Conservation (phyloP, 352 stramenopile genomes). For the Phytophthora crassamura region DNA sequence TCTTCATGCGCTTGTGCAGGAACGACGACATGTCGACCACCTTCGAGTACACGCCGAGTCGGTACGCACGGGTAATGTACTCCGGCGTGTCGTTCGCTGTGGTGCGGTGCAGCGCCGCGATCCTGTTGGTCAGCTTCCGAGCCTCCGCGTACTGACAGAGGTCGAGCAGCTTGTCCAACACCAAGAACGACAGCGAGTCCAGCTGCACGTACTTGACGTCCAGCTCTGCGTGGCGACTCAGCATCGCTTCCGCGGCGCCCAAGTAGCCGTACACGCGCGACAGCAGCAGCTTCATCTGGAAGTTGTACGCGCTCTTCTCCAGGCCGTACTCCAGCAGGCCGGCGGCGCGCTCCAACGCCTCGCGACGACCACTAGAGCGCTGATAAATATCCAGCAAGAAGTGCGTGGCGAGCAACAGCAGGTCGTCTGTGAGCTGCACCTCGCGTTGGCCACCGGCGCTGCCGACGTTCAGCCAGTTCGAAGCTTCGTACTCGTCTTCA, state of each 20-base stretch:
- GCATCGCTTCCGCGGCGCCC: slow-evolving; percentile 68
- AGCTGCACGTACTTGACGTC: slow-evolving; percentile 90
- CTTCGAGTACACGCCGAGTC: slow-evolving; percentile 86
- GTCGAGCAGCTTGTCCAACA: slow-evolving; percentile 81
- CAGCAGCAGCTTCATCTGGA: slow-evolving; percentile 91
- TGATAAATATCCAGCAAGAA: slow-evolving; percentile 79
- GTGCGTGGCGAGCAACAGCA: slow-evolving; percentile 77
- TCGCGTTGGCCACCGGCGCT: slow-evolving; percentile 80
- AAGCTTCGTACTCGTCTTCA: slow-evolving; percentile 72
- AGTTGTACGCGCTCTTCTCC: slow-evolving; percentile 88
- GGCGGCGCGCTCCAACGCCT: slow-evolving; percentile 61
- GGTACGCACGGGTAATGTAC: slow-evolving; percentile 81
- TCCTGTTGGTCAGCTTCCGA: slow-evolving; percentile 52
- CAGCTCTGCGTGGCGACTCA: slow-evolving; percentile 71
- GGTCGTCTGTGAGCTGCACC: slow-evolving; percentile 85
- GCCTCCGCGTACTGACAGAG: slow-evolving; percentile 70
- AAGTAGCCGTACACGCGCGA: slow-evolving; percentile 82
- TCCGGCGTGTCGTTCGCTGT: slow-evolving; percentile 78
- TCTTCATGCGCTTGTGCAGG: slow-evolving; percentile 74
- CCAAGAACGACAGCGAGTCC: slow-evolving; percentile 85
- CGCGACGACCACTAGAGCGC: slow-evolving; percentile 33
- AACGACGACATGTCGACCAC: slow-evolving; percentile 87
- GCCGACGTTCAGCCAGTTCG: slow-evolving; percentile 76
- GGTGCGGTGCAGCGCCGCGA: slow-evolving; percentile 58
- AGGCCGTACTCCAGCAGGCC: slow-evolving; percentile 76